Percentiles rank a stretch among this genome's conserved stretches.
These are phyloP conservation scores for Elaeis oleifera DNA, from an alignment of 202 grass and related monocot species.

Conservation along the genomic window DNA sequence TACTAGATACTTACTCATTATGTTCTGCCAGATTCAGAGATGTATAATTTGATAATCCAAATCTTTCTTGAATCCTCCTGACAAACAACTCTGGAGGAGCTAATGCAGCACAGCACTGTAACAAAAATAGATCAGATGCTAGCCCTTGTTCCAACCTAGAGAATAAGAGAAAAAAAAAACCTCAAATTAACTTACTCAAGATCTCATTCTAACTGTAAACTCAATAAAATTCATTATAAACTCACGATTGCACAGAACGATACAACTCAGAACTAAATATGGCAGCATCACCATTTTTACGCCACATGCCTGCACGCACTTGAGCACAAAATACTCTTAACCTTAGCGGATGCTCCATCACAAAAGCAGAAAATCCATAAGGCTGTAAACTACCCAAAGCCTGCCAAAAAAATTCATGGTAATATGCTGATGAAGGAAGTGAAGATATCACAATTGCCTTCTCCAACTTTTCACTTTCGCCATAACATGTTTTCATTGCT, in stretches of 20 bases:
- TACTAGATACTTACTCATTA: constrained; percentile 53
- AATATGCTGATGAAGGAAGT: constrained; percentile 23
- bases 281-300: constrained; percentile 91
- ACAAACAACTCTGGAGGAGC: constrained; percentile 91
- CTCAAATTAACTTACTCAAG: constrained; percentile 8
- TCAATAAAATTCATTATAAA: neutral
- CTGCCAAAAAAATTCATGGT: constrained; percentile 54
- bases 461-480: constrained; percentile 44
- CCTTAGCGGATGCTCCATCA: constrained; percentile 96
- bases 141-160: constrained; percentile 83
- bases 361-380: constrained; percentile 67
- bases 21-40: constrained; percentile 58
- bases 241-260: constrained; percentile 85
- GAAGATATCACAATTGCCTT: constrained; percentile 14
- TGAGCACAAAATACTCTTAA: constrained; percentile 91
- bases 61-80: constrained; percentile 85
- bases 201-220: no score
- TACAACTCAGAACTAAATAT: constrained; percentile 80
- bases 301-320: constrained; percentile 97
- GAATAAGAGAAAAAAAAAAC: constrained; percentile 19
- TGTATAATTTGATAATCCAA: constrained; percentile 76
- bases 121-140: constrained; percentile 88
- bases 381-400: constrained; percentile 54
- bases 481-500: constrained; percentile 55
- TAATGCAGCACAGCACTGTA: constrained; percentile 92